These are phyloP conservation scores for Eleusine coracana DNA, from an alignment of 176 grass and related monocot genomes.

Conservation along the genomic window DNA sequence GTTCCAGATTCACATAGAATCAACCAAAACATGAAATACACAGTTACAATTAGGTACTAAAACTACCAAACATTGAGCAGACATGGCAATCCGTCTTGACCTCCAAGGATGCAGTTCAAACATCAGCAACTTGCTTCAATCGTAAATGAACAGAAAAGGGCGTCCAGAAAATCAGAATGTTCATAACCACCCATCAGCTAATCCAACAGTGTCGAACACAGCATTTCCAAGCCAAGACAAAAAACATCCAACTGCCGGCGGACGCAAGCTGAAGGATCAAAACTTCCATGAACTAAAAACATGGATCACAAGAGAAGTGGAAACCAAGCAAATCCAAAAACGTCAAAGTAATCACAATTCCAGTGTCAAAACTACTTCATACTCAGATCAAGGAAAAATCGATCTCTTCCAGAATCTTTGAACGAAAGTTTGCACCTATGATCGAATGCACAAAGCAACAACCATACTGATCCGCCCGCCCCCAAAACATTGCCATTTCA, in stretches of 20 bases:
- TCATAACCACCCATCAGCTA: not conserved
- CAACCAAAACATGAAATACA: conserved; percentile 18
- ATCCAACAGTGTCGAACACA: not conserved
- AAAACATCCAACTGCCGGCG: not conserved
- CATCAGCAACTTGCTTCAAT: not conserved
- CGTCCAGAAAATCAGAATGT: not conserved
- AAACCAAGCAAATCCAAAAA: conserved; percentile 9
- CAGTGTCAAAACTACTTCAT: not conserved
- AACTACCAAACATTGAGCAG: conserved; percentile 10
- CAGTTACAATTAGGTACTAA: not conserved
- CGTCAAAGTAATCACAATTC: not conserved
- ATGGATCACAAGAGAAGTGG: not conserved
- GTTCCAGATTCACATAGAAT: not conserved
- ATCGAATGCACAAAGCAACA: conserved; percentile 1
- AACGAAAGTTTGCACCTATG: conserved; percentile 4
- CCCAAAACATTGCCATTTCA: not conserved
- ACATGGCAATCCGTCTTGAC: conserved; percentile 6
- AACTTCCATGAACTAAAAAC: not conserved
- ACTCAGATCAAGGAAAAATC: not conserved
- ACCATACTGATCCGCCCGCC: conserved; percentile 31
- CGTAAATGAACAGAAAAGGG: conserved; percentile 7
- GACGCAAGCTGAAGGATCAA: not conserved
- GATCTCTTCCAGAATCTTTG: not conserved
- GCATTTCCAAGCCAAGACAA: conserved; percentile 4
- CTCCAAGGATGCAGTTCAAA: not conserved